These are phyloP conservation scores for Luzula sylvatica DNA, from an alignment of 176 grass and related monocot species.

Conservation along the genomic window DNA sequence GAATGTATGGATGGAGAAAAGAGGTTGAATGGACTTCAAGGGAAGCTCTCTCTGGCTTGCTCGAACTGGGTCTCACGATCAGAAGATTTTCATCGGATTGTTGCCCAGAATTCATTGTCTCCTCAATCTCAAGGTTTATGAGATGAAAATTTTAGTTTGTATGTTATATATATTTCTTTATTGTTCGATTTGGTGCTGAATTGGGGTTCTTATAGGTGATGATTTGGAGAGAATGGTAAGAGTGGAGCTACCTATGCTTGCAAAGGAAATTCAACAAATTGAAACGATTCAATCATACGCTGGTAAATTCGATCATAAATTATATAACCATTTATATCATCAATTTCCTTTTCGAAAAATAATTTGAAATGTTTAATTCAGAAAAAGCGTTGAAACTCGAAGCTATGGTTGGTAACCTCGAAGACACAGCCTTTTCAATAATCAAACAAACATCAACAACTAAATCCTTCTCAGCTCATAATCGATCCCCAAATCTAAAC, in stretches of 20 bases:
- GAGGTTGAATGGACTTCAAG: not conserved
- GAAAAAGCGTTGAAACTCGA: constrained; percentile 82
- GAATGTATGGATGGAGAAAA: constrained; percentile 6
- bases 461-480: constrained; percentile 30
- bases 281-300: constrained; percentile 11
- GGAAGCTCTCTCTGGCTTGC: not conserved
- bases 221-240: not conserved
- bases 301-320: not conserved
- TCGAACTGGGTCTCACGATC: constrained; percentile 5
- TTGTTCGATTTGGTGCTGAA: not conserved
- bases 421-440: constrained; percentile 69
- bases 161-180: too few species aligned
- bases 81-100: not conserved
- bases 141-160: not conserved
- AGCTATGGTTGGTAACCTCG: constrained; percentile 90
- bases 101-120: not conserved
- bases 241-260: constrained; percentile 5
- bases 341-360: not conserved
- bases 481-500: constrained; percentile 36
- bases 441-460: constrained; percentile 44
- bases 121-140: constrained; percentile 3
- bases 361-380: constrained; percentile 27
- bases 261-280: constrained; percentile 4
- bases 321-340: not conserved
- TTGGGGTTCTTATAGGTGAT: not conserved